A percentile compares a stretch with the other conserved stretches of the same genome.
Evolutionary conservation across 192 early-diverging fungal species (phyloP).

Genomic region (Rhizoclosmatium globosum): DNA sequence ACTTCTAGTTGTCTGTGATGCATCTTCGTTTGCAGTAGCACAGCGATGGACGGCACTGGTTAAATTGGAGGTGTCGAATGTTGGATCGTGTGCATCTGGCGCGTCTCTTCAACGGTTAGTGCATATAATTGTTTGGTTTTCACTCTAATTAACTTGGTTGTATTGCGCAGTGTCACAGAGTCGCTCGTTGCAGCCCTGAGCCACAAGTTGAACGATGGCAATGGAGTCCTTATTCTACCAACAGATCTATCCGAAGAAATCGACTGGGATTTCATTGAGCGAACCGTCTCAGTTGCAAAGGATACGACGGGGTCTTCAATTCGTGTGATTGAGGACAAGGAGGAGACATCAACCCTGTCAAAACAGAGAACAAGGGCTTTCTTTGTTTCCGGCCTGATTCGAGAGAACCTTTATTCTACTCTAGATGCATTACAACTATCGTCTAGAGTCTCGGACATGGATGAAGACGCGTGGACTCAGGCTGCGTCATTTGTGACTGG

Average conservation of each 20-base stretch:
- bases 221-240: not conserved
- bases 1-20: not conserved
- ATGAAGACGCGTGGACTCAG: not conserved
- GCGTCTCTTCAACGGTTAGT: not conserved
- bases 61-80: not conserved
- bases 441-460: not conserved
- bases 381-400: not conserved
- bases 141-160: not conserved
- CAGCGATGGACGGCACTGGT: slow-evolving; percentile 18
- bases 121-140: not conserved
- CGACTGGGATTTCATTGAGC: slow-evolving; percentile 1
- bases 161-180: not conserved
- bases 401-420: not conserved
- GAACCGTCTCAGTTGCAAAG: too few relatives aligned
- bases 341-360: not conserved
- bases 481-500: not conserved
- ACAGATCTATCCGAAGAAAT: not conserved
- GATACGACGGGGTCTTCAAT: not conserved
- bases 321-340: not conserved
- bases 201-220: not conserved
- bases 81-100: slow-evolving; percentile 8
- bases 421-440: not conserved
- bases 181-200: not conserved
- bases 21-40: slow-evolving; percentile 10
- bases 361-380: not conserved